These are phyloP conservation scores for Porogramme epimiltina DNA, from an alignment of 1,284 basidiomycete genomes.

Conservation along the genomic window DNA sequence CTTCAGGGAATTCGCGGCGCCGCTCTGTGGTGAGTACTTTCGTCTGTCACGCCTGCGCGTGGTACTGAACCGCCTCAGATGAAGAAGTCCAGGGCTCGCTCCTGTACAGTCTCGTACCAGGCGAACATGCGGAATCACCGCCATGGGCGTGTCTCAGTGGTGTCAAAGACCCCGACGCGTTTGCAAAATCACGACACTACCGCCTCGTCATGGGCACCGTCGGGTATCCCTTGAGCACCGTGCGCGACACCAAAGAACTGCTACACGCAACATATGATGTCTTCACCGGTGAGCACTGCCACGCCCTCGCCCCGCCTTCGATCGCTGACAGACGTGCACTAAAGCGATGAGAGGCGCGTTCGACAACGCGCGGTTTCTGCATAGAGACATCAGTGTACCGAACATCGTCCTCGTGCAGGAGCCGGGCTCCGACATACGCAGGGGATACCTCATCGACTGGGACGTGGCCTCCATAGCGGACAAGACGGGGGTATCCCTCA, in stretches of 20 bases:
- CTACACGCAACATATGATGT: slow-evolving; percentile 11
- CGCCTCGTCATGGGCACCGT: slow-evolving; percentile 6
- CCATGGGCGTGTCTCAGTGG: neutral
- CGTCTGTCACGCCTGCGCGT: neutral
- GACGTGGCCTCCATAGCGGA: slow-evolving; percentile 6
- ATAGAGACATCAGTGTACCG: slow-evolving; percentile 13
- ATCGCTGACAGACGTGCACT: neutral
- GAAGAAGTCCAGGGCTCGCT: neutral
- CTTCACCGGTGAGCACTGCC: slow-evolving; percentile 1
- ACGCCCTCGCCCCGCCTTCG: neutral
- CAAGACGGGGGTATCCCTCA: neutral
- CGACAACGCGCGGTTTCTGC: neutral
- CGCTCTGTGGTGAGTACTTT: neutral
- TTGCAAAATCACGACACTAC: neutral
- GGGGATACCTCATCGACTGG: slow-evolving; percentile 18
- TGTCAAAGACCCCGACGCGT: neutral
- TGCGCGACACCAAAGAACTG: slow-evolving; percentile 6
- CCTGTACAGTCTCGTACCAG: neutral
- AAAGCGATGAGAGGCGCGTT: slow-evolving; percentile 11
- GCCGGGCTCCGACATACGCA: neutral
- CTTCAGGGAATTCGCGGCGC: neutral
- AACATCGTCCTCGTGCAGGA: slow-evolving; percentile 16
- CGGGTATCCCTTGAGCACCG: neutral
- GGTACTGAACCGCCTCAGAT: neutral
- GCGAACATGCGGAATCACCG: neutral